phyloP scores from a whole-genome alignment of 176 grass and related monocot genomes.

The Avena insularis region DNA sequence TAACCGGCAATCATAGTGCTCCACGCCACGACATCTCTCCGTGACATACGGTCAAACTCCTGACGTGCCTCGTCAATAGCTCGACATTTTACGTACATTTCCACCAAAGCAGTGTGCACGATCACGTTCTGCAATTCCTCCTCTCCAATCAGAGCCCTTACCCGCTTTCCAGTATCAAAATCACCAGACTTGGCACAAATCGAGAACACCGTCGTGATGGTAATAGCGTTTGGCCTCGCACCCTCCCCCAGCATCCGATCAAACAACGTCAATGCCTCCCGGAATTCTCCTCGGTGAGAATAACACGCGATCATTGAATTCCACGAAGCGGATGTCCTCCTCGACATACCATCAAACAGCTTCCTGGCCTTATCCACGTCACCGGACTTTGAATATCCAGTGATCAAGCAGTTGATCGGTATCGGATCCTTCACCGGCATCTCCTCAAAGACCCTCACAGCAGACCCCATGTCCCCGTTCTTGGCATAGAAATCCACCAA shows the following conservation, averaged over 20 bases:
- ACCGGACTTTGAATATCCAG: conserved; percentile 71
- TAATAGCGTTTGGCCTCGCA: conserved; percentile 68
- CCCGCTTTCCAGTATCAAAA: conserved; percentile 54
- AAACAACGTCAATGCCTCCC: conserved; percentile 71
- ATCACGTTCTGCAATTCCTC: conserved; percentile 66
- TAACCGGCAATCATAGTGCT: conserved; percentile 88
- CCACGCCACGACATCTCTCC: conserved; percentile 83
- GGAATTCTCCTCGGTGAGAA: conserved; percentile 54
- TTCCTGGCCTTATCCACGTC: conserved; percentile 55
- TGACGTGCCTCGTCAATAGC: conserved; percentile 71
- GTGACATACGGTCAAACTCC: conserved; percentile 69
- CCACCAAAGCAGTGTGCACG: conserved; percentile 76
- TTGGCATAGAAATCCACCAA: conserved; percentile 94
- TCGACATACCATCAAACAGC: conserved; percentile 74
- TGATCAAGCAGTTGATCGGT: conserved; percentile 86
- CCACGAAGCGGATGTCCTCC: conserved; percentile 76
- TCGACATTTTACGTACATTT: conserved; percentile 84
- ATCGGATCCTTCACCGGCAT: conserved; percentile 65
- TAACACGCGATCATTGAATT: conserved; percentile 91
- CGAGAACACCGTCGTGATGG: conserved; percentile 67
- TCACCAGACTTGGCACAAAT: conserved; percentile 79
- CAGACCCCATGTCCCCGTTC: conserved; percentile 59
- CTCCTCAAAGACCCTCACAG: conserved; percentile 62
- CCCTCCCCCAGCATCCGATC: conserved; percentile 65
- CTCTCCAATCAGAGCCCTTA: conserved; percentile 49